Conservation (phyloP, 2,329 filamentous ascomycete species). For the Claviceps capensis region DNA sequence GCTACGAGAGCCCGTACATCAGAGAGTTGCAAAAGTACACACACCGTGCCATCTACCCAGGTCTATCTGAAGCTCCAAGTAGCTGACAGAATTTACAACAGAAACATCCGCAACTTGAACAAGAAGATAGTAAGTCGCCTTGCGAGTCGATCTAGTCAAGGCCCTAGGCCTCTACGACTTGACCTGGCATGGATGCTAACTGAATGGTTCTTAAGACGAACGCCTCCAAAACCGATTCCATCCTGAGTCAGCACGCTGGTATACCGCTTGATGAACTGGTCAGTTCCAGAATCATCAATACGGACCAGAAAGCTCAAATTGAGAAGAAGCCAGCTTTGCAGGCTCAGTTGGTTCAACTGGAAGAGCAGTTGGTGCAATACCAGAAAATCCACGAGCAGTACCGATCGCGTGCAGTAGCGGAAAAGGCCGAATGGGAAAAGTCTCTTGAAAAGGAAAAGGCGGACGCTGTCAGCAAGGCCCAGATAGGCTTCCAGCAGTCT, state of each 20-base stretch:
- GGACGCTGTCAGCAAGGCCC: slow-evolving; percentile 36
- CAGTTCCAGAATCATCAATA: slow-evolving; percentile 58
- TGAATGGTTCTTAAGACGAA: slow-evolving; percentile 37
- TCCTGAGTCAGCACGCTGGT: slow-evolving; percentile 55
- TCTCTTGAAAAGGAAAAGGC: slow-evolving; percentile 40
- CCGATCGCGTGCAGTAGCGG: slow-evolving; percentile 42
- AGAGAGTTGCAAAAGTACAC: slow-evolving; percentile 78
- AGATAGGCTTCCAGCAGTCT: slow-evolving; percentile 36
- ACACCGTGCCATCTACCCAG: slow-evolving; percentile 16
- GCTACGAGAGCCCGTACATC: slow-evolving; percentile 63
- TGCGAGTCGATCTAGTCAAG: neutral
- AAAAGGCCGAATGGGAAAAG: slow-evolving; percentile 49
- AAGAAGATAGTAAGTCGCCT: slow-evolving; percentile 76
- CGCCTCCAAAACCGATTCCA: slow-evolving; percentile 56
- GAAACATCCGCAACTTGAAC: slow-evolving; percentile 79
- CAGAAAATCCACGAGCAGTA: slow-evolving; percentile 65
- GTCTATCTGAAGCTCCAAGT: neutral
- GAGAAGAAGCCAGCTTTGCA: slow-evolving; percentile 64
- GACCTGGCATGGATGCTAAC: slow-evolving; percentile 17
- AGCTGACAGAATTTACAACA: slow-evolving; percentile 20
- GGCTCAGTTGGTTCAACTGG: slow-evolving; percentile 52
- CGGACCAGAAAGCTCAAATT: slow-evolving; percentile 64
- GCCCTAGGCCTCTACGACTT: slow-evolving; percentile 1
- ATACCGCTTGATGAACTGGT: slow-evolving; percentile 64
- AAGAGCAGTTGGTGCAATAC: slow-evolving; percentile 62